Base-by-base conservation (phyloP, 306 rosid species). In the Cyamopsis tetragonoloba region DNA sequence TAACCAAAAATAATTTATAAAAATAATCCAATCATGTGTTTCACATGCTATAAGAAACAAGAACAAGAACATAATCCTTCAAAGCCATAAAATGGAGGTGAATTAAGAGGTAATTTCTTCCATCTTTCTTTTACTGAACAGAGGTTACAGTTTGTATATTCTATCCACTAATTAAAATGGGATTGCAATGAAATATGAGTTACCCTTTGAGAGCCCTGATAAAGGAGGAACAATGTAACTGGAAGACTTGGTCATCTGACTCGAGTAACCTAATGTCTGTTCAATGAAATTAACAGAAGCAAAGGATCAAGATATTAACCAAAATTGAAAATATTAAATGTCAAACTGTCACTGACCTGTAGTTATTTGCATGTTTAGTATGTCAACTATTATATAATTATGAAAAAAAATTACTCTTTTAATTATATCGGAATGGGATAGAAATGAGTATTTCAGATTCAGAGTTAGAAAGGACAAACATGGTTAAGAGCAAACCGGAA, bases 161-260 rank as follows among this genome's bases (percentile, higher is more conserved):
- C 58, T 55, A 62, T 47, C 38, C 64, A 55, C 39, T 26, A 68
- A 50, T 49, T 22, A 31, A 30, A 66, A 71, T 49, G 32, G 20
- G 44, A 75, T 27, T 27, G 31, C 43, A 80, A 59, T 30, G 35
- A 32, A 56, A n/a, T n/a, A n/a, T n/a, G n/a, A n/a, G n/a, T 80
- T 77, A 87, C 98, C 96, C 81, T 86, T 86, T 20, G 96, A 86
- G 47, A 88, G 77, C 50, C 90, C 97, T 15, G 55, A 57, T 19
- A 89, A 77, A 73, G 83, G 82, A 77, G 91, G 87, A 54, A 78
- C 60, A 54, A 80, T 62, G 80, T 73, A 86, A 77, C 73, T 61
- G 43, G 85, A 75, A 65, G 77, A 77, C 38, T 50, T 72, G 66
- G 62, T 70, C 57, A 70, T 62, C 72, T 77, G 62, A 66, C 71